Evolutionary conservation across 73 alveolate species (phyloP).

Genomic region (Uronychia setigera): DNA sequence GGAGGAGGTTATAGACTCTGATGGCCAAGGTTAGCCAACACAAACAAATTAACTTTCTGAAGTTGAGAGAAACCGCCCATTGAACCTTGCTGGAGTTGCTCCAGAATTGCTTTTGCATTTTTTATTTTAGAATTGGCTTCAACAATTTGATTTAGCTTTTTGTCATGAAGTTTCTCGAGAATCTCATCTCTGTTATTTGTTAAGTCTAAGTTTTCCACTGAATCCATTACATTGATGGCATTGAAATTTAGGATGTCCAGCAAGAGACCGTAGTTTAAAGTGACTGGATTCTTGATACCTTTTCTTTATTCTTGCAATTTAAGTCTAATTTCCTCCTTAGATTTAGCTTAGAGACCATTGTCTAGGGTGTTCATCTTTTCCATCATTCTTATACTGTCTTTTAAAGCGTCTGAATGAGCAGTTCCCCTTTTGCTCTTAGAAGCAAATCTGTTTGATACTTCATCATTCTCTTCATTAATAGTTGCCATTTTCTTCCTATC

Average conservation of each 20-base stretch:
- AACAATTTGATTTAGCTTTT: background rate
- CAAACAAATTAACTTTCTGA: constrained; percentile 13
- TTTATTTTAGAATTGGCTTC: background rate
- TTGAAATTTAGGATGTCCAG: constrained; percentile 34
- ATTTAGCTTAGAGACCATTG: background rate
- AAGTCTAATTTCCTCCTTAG: background rate
- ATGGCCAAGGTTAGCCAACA: constrained; percentile 46
- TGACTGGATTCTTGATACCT: background rate
- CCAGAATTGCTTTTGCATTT: background rate
- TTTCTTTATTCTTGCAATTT: background rate
- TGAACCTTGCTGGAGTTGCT: background rate
- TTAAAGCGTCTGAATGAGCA: background rate
- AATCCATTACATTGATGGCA: constrained; percentile 12
- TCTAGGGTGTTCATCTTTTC: background rate
- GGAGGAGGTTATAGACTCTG: constrained; percentile 21
- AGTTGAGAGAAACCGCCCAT: background rate
- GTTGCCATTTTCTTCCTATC: constrained; percentile 3
- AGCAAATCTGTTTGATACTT: too few relatives aligned
- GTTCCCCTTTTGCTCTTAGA: background rate
- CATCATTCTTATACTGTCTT: background rate
- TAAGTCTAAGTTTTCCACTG: constrained; percentile 17
- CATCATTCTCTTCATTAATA: constrained; percentile 11
- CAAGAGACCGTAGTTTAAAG: constrained; percentile 34
- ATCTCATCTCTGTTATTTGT: background rate
- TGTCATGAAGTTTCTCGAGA: background rate